A percentile compares a stretch with the other conserved stretches of the same genome.
phyloP scores from a whole-genome alignment of 2,329 filamentous ascomycete genomes.

The Apiospora malaysiana region DNA sequence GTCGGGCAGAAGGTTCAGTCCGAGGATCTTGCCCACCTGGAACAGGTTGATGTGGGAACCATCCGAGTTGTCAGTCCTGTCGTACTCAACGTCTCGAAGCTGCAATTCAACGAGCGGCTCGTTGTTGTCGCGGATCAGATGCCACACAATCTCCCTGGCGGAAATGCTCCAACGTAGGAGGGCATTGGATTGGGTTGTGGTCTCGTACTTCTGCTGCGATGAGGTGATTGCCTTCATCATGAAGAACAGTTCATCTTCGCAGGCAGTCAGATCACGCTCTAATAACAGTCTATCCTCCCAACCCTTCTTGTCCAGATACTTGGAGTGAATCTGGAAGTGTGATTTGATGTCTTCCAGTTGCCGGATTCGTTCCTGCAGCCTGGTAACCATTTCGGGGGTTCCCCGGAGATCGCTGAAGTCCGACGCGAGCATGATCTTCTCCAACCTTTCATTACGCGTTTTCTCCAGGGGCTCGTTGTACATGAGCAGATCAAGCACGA shows the following conservation, averaged over 20 bases:
- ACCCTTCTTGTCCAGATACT: constrained; percentile 83
- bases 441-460: constrained; percentile 90
- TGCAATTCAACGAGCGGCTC: constrained; percentile 93
- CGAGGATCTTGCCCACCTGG: constrained; percentile 85
- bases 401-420: constrained; percentile 97
- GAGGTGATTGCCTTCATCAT: constrained; percentile 99
- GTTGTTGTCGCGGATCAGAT: constrained; percentile 85
- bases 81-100: constrained; percentile 87
- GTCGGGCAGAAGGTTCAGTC: constrained; percentile 87
- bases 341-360: constrained; percentile 96
- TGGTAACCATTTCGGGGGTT: constrained; percentile 89
- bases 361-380: constrained; percentile 88
- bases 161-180: constrained; percentile 91
- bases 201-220: constrained; percentile 85
- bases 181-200: constrained; percentile 74
- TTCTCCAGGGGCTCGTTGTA: constrained; percentile 98
- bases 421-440: constrained; percentile 98
- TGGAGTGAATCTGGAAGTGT: constrained; percentile 92
- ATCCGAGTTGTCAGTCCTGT: constrained; percentile 95
- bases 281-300: constrained; percentile 92
- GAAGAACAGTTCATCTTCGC: constrained; percentile 98
- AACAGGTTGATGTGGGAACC: constrained; percentile 94
- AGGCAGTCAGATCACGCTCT: constrained; percentile 85
- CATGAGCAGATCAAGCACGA: constrained; percentile 92
- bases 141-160: constrained; percentile 97